Base-by-base conservation (phyloP, 225 moss, liverwort and hornwort genomes). In the Climacium dendroides region DNA sequence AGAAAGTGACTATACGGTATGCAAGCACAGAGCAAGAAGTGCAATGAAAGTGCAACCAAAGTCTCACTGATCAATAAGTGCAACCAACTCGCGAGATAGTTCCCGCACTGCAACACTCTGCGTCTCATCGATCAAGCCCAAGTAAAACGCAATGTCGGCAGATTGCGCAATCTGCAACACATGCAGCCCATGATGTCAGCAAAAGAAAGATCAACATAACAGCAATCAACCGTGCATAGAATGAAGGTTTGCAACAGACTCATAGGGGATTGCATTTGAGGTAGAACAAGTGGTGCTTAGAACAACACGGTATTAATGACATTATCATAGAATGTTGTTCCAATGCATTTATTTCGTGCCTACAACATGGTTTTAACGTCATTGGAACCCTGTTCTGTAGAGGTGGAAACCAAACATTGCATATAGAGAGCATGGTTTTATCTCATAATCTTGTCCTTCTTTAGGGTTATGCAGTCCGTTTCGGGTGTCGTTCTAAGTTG, bases 51-150 rank as follows among this genome's bases (percentile, higher is more conserved):
- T n/a, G 57, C 47, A 76, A 75, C 45, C 8, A 41, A 67, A 61
- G 57, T 47, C 90, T 91, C 78, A 98, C 97, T 95, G 96, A 88
- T 96, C 96, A 79, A 98, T 93, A 70, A 93, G 91, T 32, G 91
- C 84, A n/a, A 96, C 92, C 62, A 96, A 89, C 54, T 96, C 93
- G 52, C 86, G 87, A 65, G 97, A 92, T 50, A 96, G 87, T 62
- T 90, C 90, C 66, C 94, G 93, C 90, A 96, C 96, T 37, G 88
- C 90, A 80, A 90, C 87, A 85, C 92, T 93, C 82, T 96, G 96
- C 74, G 94, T 92, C 87, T 98, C 96, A 89, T 98, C 97, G 76
- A 98, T 89, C 63, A 98, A 93, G 85, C 97, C 97, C 53, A 98
- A 87, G 84, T 95, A 98, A 65, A 91, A 82, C 23, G 96, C 92